A percentile compares a stretch with the other conserved stretches of the same genome.
These are phyloP conservation scores for Rhododendron henanense DNA, from an alignment of 148 eudicot species.

Conservation along the genomic window DNA sequence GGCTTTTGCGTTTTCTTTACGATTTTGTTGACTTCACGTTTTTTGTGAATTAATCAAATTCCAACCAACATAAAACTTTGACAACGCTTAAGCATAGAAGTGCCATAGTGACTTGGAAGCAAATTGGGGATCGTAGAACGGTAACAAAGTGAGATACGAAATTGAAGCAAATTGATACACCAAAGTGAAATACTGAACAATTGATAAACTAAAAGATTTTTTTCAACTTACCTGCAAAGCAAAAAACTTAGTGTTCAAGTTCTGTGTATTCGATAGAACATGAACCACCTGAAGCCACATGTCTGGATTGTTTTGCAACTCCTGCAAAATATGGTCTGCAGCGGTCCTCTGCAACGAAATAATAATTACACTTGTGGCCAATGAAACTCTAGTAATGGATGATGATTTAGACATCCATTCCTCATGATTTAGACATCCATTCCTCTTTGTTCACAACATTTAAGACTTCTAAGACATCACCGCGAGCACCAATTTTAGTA, in stretches of 20 bases:
- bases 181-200: neutral
- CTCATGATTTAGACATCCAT: neutral
- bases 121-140: neutral
- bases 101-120: neutral
- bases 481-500: neutral
- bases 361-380: neutral
- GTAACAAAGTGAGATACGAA: neutral
- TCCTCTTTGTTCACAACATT: neutral
- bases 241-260: conserved; percentile 85
- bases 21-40: neutral
- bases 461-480: neutral
- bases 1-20: neutral
- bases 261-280: conserved; percentile 80
- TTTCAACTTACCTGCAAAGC: conserved; percentile 79
- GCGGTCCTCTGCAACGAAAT: conserved; percentile 67
- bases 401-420: neutral
- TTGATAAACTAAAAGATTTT: neutral
- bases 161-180: neutral
- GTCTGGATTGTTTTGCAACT: conserved; percentile 85
- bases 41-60: neutral
- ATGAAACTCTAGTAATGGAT: neutral
- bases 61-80: neutral
- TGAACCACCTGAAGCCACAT: conserved; percentile 99
- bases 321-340: conserved; percentile 89
- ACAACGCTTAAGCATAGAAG: neutral